Base-by-base conservation (phyloP, 2,329 filamentous ascomycete genomes). In the Phialophora tarda region DNA sequence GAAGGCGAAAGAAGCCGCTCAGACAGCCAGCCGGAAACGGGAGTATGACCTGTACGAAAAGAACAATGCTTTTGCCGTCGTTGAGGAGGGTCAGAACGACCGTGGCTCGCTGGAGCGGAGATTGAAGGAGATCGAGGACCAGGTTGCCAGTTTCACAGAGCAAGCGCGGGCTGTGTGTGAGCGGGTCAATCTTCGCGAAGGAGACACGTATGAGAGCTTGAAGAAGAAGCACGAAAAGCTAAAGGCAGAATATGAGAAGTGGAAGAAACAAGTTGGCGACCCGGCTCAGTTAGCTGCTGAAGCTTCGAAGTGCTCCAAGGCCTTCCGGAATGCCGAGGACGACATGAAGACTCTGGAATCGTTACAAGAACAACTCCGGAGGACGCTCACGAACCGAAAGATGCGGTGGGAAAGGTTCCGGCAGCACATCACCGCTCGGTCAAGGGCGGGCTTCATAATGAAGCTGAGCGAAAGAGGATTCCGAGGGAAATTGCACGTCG, bases 391-490 rank as follows among this genome's bases (percentile, higher is more conserved):
- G 10, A 82, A 89, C 64, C 91, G 95, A 17, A 85, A 91, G 64
- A 81, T 84, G 30, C 88, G 92, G 72, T 99, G 93, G 91, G 84
- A 87, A 64, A 83, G 85, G 59, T 98, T 99, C 78, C 90, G 94
- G 73, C 86, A 88, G 28, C 87, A 89, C 72, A 97, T 99, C 73
- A 94, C 93, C 44, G 87, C 90, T n/a, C 88, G 91, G 63, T 91
- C 95, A 54, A 89, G 92, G 58, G 89, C 90, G 61, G 92, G 91
- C 68, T 99, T 99, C 78, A 89, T 87, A 60, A 96, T 95, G 75
- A 85, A 98, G 14, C 86, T 99, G 65, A 92, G 89, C 74, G 93
- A 98, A 78, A 89, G 95, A 73, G 89, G 91, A 24, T 99, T 96
- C 79, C 88, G 93, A 53, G 95, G 95, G 64, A 87, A 86, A 69